A percentile compares a stretch with the other conserved stretches of the same genome.
phyloP scores from a whole-genome alignment of 2,329 filamentous ascomycete species.

The Penicillium sp. region DNA sequence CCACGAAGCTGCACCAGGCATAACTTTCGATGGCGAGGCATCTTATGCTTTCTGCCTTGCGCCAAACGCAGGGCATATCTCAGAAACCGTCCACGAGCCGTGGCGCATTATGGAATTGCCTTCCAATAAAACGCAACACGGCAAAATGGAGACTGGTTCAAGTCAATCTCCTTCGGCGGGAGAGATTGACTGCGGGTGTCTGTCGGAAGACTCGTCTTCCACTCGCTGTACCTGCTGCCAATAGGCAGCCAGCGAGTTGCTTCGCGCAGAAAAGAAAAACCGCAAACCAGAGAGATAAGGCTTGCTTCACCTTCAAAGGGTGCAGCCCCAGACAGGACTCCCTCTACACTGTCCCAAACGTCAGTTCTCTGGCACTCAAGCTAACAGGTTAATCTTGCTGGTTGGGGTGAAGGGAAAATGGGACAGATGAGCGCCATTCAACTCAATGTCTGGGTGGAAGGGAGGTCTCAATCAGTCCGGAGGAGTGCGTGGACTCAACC shows the following conservation, averaged over 20 bases:
- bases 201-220: neutral
- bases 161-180: neutral
- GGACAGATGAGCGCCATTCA: slow-evolving; percentile 20
- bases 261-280: neutral
- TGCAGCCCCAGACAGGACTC: slow-evolving; percentile 16
- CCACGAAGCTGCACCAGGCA: neutral
- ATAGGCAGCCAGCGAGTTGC: neutral
- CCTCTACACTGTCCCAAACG: no score
- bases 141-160: neutral
- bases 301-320: slow-evolving; percentile 7
- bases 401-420: no score
- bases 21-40: neutral
- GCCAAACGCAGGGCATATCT: slow-evolving; percentile 3
- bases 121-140: neutral
- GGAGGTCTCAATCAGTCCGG: slow-evolving; percentile 24
- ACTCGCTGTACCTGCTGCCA: slow-evolving; percentile 5
- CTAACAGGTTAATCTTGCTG: no score
- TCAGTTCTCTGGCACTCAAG: neutral
- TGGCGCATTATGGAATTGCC: slow-evolving; percentile 10
- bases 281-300: slow-evolving; percentile 18
- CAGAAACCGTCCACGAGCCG: slow-evolving; percentile 1
- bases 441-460: slow-evolving; percentile 12
- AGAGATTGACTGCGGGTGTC: neutral
- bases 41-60: slow-evolving; percentile 2
- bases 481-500: slow-evolving; percentile 6